Base-by-base conservation (phyloP, 768 basidiomycete genomes). In the Lactarius pseudohatsudake region DNA sequence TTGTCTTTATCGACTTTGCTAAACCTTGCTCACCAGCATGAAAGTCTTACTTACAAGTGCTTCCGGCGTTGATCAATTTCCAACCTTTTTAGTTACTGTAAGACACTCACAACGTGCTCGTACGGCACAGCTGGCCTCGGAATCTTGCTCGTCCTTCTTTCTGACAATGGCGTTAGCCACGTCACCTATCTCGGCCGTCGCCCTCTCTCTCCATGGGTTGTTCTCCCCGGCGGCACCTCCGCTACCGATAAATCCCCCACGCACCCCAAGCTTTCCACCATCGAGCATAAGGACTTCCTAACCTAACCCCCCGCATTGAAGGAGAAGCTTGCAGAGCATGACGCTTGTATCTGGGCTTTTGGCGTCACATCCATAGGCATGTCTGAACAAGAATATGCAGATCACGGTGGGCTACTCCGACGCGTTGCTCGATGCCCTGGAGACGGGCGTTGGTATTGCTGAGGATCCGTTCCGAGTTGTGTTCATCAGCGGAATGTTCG, bases 331-430 rank as follows among this genome's bases (percentile, higher is more conserved):
- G 66, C 64, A 28, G 67, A 57, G 20, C 73, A 71, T 15, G 71
- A 72, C 18, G 70, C 70, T n/a, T 72, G 72, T 50, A 69, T 75
- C 10, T 75, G 74, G 72, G 74, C 74, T 36, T 67, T 71, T 41
- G 74, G 74, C 1, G 63, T 28, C 26, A 62, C 68, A 1, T 7
- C 61, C 53, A 22, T 18, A 40, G 65, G 71, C 16, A 50, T 66
- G 60, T 47, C 64, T 40, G 71, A 72, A 54, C 54, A 30, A 22
- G 45, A 69, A 34, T 72, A 69, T 45, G 61, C 62, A 5, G 59
- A 74, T 76, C 64, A 76, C 75, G 1, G 68, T 71, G 28, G 73
- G 72, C 7, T 75, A 75, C 60, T 9, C 66, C 13, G 60, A 64
- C 18, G 50, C 68, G 5, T 65, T 66, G 26, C 55, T 69, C 20